Base-by-base conservation (phyloP, 1,284 basidiomycete genomes). In the Amylostereum chailletii region DNA sequence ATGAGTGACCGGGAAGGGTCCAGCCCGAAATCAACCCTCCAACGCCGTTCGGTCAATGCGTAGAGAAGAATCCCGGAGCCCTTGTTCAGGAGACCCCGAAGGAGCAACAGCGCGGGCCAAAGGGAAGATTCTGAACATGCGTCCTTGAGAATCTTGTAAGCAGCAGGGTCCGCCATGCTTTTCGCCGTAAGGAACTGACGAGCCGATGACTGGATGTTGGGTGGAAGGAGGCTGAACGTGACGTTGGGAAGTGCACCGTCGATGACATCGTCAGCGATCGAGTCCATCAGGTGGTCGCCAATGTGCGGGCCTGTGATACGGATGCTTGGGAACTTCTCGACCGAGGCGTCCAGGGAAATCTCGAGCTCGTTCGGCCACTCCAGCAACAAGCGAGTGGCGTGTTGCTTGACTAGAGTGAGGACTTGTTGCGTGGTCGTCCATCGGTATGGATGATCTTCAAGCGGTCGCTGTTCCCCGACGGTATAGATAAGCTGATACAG, bases 1-100 rank as follows among this genome's bases (percentile, higher is more conserved):
- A 79, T 62, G 52, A 71, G 64, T 1, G 77, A 69, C 3, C 77
- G 71, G 6, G 33, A 51, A 3, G 55, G 58, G 48, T 74, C 69
- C 11, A 78, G 64, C 0, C 76, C 77, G 56, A 74, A 79, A 54
- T 80, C 72, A 19, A 79, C 76, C 19, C 76, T 60, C 71, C 72
- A 79, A 26, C 74, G 65, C 48, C 67, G 69, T 32, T 73, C 65
- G 45, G 58, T 62, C 5, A 79, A 58, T 19, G 61, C 62, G 53
- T 71, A 70, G 6, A 62, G 42, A 1, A 80, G 58, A 2, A 79
- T 68, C 0, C 69, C 71, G 8, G 44, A 47, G n/a, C 29, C 32
- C 2, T 62, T 59, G 0, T 64, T 67, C n/a, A 79, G 52, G 3
- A 74, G 62, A 1, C 77, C 76, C 2, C 75, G 58, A 40, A 63